Evolutionary conservation across 2,329 filamentous ascomycete species (phyloP).

Genomic region (Talaromyces sp.): DNA sequence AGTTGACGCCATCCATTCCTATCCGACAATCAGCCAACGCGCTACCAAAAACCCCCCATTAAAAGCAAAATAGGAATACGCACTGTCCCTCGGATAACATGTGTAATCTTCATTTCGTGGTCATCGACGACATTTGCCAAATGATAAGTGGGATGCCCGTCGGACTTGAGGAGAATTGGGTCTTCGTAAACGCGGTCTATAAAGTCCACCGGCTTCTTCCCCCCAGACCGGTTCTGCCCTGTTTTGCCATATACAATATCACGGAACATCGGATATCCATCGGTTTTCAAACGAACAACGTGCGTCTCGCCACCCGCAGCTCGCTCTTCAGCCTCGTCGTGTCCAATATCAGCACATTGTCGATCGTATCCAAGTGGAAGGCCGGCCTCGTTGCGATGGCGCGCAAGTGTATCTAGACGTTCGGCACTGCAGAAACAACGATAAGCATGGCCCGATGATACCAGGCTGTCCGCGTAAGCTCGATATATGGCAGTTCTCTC

Average conservation of each 20-base stretch:
- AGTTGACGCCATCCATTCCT: constrained; percentile 95
- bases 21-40: constrained; percentile 5
- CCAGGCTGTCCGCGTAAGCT: constrained; percentile 61
- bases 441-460: constrained; percentile 71
- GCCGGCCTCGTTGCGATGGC: constrained; percentile 54
- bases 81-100: constrained; percentile 83
- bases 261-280: constrained; percentile 59
- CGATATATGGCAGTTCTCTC: constrained; percentile 70
- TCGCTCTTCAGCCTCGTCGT: constrained; percentile 63
- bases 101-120: constrained; percentile 89
- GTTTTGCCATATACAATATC: constrained; percentile 73
- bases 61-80: constrained; percentile 22
- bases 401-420: constrained; percentile 62
- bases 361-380: constrained; percentile 61
- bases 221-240: constrained; percentile 42
- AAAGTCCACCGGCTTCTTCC: constrained; percentile 33
- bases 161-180: constrained; percentile 83
- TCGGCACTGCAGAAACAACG: constrained; percentile 84
- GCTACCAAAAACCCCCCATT: neutral
- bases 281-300: constrained; percentile 69
- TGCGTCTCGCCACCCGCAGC: constrained; percentile 64
- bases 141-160: constrained; percentile 92
- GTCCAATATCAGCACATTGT: constrained; percentile 63
- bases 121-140: constrained; percentile 97
- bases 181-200: constrained; percentile 61